Evolutionary conservation across 1,284 basidiomycete genomes (phyloP), one percentile per base, ranked within the genome.

Genomic region (Cutaneotrichosporon dermatis): DNA sequence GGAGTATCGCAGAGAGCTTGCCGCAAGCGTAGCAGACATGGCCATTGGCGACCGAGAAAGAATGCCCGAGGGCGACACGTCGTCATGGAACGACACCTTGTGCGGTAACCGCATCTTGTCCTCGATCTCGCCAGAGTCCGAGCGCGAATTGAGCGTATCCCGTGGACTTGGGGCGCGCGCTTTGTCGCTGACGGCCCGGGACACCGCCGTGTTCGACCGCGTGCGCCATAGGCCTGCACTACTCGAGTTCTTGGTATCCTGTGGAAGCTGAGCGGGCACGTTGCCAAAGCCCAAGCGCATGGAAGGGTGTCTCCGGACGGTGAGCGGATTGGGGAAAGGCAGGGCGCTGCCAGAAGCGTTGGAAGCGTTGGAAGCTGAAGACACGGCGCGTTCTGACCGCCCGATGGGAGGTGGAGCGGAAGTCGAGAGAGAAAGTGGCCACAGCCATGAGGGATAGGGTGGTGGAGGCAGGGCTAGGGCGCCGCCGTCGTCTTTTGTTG

Each of bases 361-460:
- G 34, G 60, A 57, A 15, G 51, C 35, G 36, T 25, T 48, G 9
- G 57, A 59, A 1, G 59, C 59, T 1, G 45, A 35, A 16, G 59
- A 63, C 1, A 36, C 42, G 2, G 58, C 53, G 11, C 62, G 58
- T 13, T 63, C 62, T 15, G 51, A 41, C 9, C 15, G 51, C 12
- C 25, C 39, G 15, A 15, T 35, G 15, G 34, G 11, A 4, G 12
- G 6, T 13, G 46, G 34, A 6, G 34, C 7, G 6, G 46, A n/a
- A n/a, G 13, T 49, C 34, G 46, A 35, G 7, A 70, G 68, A 40
- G 39, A 8, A 3, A 44, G 16, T 0, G 64, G 64, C 75, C 75
- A 76, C n/a, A 76, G 58, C 74, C 74, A 76, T 4, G 65, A 35
- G n/a, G 74, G 72, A 41, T 72, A 73, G 16, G 73, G 73, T 4